Conservation (phyloP, 495 filamentous ascomycete genomes). For the Sphaerosporella brunnea region DNA sequence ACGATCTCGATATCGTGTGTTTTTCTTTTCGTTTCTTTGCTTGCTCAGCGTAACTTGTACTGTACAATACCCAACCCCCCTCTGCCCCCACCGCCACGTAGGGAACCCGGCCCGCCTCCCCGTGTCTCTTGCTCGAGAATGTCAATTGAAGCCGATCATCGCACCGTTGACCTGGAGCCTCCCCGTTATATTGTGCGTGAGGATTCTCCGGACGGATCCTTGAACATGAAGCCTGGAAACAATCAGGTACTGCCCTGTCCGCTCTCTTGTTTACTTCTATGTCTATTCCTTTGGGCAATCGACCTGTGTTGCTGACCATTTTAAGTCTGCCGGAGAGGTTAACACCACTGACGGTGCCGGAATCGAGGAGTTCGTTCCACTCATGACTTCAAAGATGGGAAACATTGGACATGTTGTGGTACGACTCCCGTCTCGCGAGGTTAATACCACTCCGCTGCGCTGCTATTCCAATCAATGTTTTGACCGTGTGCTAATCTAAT, state of each 20-base stretch:
- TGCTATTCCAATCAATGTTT: constrained; percentile 1
- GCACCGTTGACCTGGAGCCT: not conserved
- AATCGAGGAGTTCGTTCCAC: constrained; percentile 11
- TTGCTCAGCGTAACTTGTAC: too few relatives aligned
- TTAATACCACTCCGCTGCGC: too few relatives aligned
- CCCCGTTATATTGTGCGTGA: constrained; percentile 1
- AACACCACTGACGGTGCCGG: constrained; percentile 8
- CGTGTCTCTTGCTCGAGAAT: constrained; percentile 2
- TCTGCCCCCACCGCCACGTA: not conserved
- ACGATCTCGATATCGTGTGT: too few relatives aligned
- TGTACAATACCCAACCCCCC: not conserved
- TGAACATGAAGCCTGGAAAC: constrained; percentile 1
- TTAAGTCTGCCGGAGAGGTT: constrained; percentile 2
- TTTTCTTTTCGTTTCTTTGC: not conserved
- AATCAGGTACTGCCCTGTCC: not conserved
- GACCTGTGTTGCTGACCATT: not conserved
- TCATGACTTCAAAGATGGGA: constrained; percentile 22
- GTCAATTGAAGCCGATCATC: constrained; percentile 2
- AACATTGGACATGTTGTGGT: constrained; percentile 15
- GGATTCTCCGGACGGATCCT: constrained; percentile 5
- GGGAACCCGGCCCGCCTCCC: not conserved
- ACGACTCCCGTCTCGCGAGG: constrained; percentile 10
- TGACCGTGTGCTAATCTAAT: not conserved
- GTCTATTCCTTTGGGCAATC: too few relatives aligned
- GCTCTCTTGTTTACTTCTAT: too few relatives aligned